Evolutionary conservation across 331 rosid genomes (phyloP).

Genomic region (Cydonia oblonga): DNA sequence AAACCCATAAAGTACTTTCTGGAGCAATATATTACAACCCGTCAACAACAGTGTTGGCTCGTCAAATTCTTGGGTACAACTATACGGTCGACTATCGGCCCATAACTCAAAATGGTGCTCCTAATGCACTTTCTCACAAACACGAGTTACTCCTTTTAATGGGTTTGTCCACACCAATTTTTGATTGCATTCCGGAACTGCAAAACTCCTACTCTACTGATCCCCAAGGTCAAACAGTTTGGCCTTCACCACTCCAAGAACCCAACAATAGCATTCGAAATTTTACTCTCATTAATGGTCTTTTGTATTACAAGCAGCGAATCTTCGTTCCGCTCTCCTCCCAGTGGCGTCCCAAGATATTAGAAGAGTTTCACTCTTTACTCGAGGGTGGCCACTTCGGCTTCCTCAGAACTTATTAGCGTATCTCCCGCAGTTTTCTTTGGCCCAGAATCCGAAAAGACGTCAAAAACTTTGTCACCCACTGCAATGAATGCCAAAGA

Average conservation of each 20-base stretch:
- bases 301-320: not conserved
- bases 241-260: not conserved
- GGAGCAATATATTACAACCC: accelerated
- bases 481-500: accelerated
- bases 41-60: not conserved
- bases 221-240: not conserved
- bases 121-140: not conserved
- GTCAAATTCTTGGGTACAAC: not conserved
- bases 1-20: not conserved
- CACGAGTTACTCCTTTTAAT: accelerated
- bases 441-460: not conserved
- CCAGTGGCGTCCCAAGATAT: not conserved
- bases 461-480: not conserved
- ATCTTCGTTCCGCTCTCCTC: not conserved
- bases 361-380: not conserved
- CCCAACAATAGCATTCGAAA: not conserved
- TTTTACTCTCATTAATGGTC: too few relatives aligned
- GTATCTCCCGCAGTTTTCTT: not conserved
- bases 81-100: not conserved
- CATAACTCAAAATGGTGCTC: not conserved
- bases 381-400: not conserved
- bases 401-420: not conserved
- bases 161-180: not conserved
- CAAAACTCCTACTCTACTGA: too few relatives aligned
- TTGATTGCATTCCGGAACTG: not conserved